Conservation (phyloP, 331 rosid species). For the Acacia concinna region DNA sequence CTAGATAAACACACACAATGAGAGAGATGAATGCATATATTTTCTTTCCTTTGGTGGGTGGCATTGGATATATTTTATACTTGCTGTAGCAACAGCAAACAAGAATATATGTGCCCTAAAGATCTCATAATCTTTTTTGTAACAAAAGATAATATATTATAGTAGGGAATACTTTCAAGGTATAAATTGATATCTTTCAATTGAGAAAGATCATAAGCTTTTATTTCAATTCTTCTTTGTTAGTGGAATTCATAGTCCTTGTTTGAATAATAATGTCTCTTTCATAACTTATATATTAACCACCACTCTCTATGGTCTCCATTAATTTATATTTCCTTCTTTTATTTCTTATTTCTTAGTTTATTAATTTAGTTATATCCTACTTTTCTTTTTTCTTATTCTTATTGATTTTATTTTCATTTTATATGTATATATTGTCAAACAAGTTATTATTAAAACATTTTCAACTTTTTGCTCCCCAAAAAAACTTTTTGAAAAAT, state of each 20-base stretch:
- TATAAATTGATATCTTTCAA: background rate
- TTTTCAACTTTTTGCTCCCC: background rate
- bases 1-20: background rate
- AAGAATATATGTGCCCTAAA: background rate
- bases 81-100: background rate
- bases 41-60: background rate
- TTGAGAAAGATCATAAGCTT: background rate
- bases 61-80: background rate
- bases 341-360: background rate
- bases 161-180: background rate
- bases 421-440: background rate
- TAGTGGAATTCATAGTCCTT: slow-evolving; percentile 19
- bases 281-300: background rate
- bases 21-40: background rate
- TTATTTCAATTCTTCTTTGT: background rate
- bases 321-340: background rate
- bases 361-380: background rate
- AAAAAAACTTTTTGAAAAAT: background rate
- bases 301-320: background rate
- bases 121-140: slow-evolving; percentile 16
- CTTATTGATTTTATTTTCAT: background rate
- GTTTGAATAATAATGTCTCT: background rate
- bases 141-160: slow-evolving; percentile 21
- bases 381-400: background rate
- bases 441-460: background rate